These are phyloP conservation scores for Ogataea sp. DNA, from an alignment of 805 yeast genomes.

Conservation along the genomic window DNA sequence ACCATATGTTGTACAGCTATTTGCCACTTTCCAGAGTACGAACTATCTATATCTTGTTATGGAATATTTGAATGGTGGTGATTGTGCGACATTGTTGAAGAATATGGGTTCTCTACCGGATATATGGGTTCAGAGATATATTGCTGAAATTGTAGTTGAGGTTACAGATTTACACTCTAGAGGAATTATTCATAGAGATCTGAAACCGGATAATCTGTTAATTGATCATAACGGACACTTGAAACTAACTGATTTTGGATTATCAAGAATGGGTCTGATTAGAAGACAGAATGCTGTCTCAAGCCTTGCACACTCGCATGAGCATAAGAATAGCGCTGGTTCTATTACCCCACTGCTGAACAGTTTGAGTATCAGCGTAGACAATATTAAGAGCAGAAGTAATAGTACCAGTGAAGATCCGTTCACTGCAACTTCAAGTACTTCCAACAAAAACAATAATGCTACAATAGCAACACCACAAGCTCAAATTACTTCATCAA, in stretches of 20 bases:
- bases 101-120: slow-evolving; percentile 78
- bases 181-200: slow-evolving; percentile 90
- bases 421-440: slow-evolving; percentile 2
- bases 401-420: slow-evolving; percentile 10
- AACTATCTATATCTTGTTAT: slow-evolving; percentile 86
- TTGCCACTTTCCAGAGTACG: slow-evolving; percentile 80
- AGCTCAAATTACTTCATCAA: neutral
- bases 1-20: slow-evolving; percentile 86
- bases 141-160: slow-evolving; percentile 86
- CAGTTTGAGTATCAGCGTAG: too few species aligned
- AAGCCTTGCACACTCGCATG: neutral
- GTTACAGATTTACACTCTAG: slow-evolving; percentile 81
- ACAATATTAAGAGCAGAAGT: too few species aligned
- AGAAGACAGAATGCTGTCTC: slow-evolving; percentile 53
- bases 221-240: slow-evolving; percentile 85
- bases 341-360: neutral
- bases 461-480: neutral
- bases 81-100: slow-evolving; percentile 78
- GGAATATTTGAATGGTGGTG: slow-evolving; percentile 97
- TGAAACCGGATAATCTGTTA: slow-evolving; percentile 89
- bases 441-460: neutral
- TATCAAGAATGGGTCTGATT: slow-evolving; percentile 81
- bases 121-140: slow-evolving; percentile 77
- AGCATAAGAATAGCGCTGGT: neutral
- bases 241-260: slow-evolving; percentile 91